Percentiles rank a stretch among this genome's conserved stretches.
phyloP scores from a whole-genome alignment of 352 stramenopile species.

The Phytophthora pisi region DNA sequence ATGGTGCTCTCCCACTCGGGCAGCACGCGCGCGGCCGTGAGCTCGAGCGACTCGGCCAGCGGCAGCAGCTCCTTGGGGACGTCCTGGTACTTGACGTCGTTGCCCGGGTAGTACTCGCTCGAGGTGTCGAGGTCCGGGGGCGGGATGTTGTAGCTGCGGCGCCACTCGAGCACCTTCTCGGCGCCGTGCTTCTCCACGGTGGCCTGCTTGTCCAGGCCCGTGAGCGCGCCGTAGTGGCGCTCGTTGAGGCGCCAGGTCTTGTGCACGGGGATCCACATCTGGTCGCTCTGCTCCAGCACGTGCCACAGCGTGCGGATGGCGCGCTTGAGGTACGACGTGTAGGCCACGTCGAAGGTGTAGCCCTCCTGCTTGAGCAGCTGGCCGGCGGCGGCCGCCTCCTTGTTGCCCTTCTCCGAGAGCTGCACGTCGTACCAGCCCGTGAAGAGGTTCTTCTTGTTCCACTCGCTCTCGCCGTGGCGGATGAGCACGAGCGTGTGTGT shows the following conservation, averaged over 20 bases:
- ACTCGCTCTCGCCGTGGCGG: conserved; percentile 94
- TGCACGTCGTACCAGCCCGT: conserved; percentile 95
- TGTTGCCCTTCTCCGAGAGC: conserved; percentile 89
- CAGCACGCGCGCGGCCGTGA: conserved; percentile 92
- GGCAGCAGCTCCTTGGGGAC: conserved; percentile 88
- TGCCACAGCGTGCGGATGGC: conserved; percentile 95
- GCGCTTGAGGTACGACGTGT: conserved; percentile 95
- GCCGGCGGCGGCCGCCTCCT: conserved; percentile 91
- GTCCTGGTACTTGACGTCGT: conserved; percentile 92
- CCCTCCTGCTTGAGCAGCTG: conserved; percentile 91
- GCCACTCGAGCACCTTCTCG: conserved; percentile 96
- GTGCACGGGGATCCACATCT: conserved; percentile 96
- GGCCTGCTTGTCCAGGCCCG: conserved; percentile 91
- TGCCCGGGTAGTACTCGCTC: conserved; percentile 92
- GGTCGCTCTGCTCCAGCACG: conserved; percentile 93
- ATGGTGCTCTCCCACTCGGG: conserved; percentile 93
- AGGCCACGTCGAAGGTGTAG: conserved; percentile 95
- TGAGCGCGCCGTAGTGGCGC: conserved; percentile 89
- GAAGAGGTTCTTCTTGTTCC: conserved; percentile 96
- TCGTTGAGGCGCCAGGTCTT: conserved; percentile 95
- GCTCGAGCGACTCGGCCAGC: conserved; percentile 93
- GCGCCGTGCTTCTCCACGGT: conserved; percentile 91
- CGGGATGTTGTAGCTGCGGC: conserved; percentile 98
- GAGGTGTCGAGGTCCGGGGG: conserved; percentile 92
- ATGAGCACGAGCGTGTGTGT: conserved; percentile 92